These are phyloP conservation scores for Neophaeococcomyces mojaviensis DNA, from an alignment of 2,329 filamentous ascomycete species.

Conservation along the genomic window DNA sequence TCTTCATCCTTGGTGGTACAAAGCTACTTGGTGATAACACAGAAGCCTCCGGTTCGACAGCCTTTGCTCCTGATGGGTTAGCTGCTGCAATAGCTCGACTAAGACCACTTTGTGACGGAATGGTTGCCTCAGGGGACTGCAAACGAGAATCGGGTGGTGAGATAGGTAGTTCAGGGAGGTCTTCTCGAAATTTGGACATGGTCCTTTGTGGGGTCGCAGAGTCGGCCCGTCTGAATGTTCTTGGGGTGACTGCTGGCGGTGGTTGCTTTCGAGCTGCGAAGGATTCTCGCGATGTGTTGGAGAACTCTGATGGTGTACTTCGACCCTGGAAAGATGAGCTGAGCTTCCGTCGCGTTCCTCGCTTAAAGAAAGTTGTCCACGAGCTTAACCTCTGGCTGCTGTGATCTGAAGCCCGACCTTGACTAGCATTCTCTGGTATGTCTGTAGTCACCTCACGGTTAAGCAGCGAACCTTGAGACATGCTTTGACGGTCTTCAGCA, in stretches of 20 bases:
- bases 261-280: conserved; percentile 52
- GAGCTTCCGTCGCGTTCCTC: conserved; percentile 49
- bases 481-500: conserved; percentile 41
- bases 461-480: conserved; percentile 45
- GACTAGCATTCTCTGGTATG: conserved; percentile 45
- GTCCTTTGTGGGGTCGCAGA: conserved; percentile 63
- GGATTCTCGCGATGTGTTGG: conserved; percentile 84
- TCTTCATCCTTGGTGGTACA: conserved; percentile 11
- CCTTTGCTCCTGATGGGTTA: conserved; percentile 45
- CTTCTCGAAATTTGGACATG: conserved; percentile 85
- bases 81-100: conserved; percentile 34
- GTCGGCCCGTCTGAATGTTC: conserved; percentile 39
- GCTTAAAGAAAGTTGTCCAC: conserved; percentile 70
- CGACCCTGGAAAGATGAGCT: conserved; percentile 43
- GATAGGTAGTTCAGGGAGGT: conserved; percentile 75
- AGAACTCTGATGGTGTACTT: conserved; percentile 67
- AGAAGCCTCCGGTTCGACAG: conserved; percentile 7
- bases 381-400: conserved; percentile 41
- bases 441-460: conserved; percentile 46
- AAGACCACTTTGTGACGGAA: conserved; percentile 24
- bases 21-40: conserved; percentile 7
- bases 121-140: conserved; percentile 59
- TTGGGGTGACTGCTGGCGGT: conserved; percentile 31
- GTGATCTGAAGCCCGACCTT: conserved; percentile 50
- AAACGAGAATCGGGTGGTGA: conserved; percentile 79